Percentiles rank a stretch among this genome's conserved stretches.
phyloP scores from a whole-genome alignment of 2,329 filamentous ascomycete species.

The Piedraia hortae region DNA sequence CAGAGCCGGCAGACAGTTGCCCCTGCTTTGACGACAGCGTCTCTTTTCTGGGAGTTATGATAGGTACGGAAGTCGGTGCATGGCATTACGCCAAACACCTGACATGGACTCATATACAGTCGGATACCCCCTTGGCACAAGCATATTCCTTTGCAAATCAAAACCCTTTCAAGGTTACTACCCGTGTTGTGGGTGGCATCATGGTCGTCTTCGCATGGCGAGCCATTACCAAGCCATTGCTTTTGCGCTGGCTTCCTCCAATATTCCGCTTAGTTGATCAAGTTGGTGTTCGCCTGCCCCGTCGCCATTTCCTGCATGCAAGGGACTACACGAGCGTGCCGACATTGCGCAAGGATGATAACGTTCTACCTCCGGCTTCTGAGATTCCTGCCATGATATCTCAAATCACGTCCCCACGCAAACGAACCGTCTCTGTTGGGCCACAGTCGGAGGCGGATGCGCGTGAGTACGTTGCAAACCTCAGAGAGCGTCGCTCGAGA shows the following conservation, averaged over 20 bases:
- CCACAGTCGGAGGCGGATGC: constrained; percentile 91
- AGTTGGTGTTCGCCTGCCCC: constrained; percentile 50
- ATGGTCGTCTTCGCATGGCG: constrained; percentile 70
- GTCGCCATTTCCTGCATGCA: constrained; percentile 73
- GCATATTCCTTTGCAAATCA: constrained; percentile 22
- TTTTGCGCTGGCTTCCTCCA: constrained; percentile 55
- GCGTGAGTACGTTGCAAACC: constrained; percentile 77
- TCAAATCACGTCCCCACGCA: constrained; percentile 54
- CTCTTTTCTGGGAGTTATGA: constrained; percentile 36
- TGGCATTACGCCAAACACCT: constrained; percentile 37
- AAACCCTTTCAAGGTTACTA: constrained; percentile 33
- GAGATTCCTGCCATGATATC: constrained; percentile 62
- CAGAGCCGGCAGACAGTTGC: constrained; percentile 82
- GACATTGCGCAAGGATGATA: constrained; percentile 45
- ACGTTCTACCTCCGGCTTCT: constrained; percentile 67
- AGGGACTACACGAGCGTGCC: constrained; percentile 65
- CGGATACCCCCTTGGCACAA: constrained; percentile 1
- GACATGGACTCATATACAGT: no score
- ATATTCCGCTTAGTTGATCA: constrained; percentile 67
- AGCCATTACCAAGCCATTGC: constrained; percentile 58
- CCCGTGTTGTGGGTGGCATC: constrained; percentile 54
- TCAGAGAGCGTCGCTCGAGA: constrained; percentile 29
- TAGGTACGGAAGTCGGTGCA: constrained; percentile 54
- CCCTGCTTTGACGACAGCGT: constrained; percentile 23
- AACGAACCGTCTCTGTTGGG: constrained; percentile 64